Base-by-base conservation (phyloP, 2,329 filamentous ascomycete species). In the Fonsecaea monophora region DNA sequence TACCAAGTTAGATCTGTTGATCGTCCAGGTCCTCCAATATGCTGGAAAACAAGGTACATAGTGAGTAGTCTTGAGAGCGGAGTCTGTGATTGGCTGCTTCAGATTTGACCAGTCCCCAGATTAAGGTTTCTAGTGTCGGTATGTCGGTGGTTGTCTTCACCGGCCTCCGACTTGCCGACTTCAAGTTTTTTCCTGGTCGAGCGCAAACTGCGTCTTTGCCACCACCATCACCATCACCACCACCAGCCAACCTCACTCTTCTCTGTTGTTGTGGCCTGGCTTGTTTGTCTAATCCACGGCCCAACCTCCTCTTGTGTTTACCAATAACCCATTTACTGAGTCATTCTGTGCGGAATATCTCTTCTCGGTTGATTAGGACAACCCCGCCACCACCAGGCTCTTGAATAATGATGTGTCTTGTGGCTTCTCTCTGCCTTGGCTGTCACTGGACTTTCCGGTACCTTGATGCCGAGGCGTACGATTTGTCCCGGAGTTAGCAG, bases 161-260 rank as follows among this genome's bases (percentile, higher is more conserved):
- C 60, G 60, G 42, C 34, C 60, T 30, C 64, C 64, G 64, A 66
- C 64, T 18, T 59, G 59, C 42, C 45, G 60, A 55, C 32, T 48
- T 35, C 42, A 62, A 45, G 50, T 54, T 62, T 62, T 55, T 35
- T 53, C 30, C n/a, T 30, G 34, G 12, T 54, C 40, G 18, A 40
- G 42, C 53, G 7, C 12, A 55, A 35, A 55, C 53, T 55, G 30
- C 18, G 18, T 50, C 15, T n/a, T 18, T 48, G n/a, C 42, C 42
- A 21, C 42, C 18, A 42, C 12, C 38, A 15, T 5, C 38, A 45
- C 32, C 42, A 40, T 30, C 45, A 30, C 48, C 48, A 53, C n/a
- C 35, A 15, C 60, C 50, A 56, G 50, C 60, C 50, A 62, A 54
- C 40, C 18, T n/a, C n/a, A 13, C 10, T 37, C 40, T n/a, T 4